phyloP scores from a whole-genome alignment of 495 filamentous ascomycete species.

The Annulohypoxylon moriforme region DNA sequence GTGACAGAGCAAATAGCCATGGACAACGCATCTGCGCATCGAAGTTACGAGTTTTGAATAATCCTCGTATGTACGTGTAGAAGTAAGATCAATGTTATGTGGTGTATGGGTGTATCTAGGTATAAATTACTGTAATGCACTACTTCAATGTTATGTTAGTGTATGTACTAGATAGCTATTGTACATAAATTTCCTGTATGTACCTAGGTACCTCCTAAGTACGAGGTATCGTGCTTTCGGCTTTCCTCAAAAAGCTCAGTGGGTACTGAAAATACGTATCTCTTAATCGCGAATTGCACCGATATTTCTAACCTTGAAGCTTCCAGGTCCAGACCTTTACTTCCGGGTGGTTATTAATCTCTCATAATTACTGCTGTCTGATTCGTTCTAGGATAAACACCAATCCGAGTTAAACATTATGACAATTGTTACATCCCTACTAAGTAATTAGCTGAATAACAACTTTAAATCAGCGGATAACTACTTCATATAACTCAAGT shows the following conservation, averaged over 20 bases:
- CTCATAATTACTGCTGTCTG: slow-evolving; percentile 3
- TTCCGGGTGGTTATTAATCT: background rate
- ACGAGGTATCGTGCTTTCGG: background rate
- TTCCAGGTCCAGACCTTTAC: background rate
- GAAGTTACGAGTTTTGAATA: background rate
- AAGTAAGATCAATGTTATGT: background rate
- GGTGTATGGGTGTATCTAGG: background rate
- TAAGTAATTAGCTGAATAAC: too few relatives aligned
- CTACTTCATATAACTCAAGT: too few relatives aligned
- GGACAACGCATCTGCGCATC: slow-evolving; percentile 7
- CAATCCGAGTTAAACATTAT: background rate
- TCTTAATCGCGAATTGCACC: slow-evolving; percentile 3
- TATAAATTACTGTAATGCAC: slow-evolving; percentile 7
- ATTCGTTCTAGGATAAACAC: background rate
- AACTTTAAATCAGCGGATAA: too few relatives aligned
- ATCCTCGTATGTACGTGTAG: background rate
- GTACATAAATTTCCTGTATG: background rate
- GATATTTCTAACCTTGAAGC: background rate
- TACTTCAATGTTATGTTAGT: background rate
- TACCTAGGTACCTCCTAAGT: background rate
- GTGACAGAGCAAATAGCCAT: slow-evolving; percentile 15
- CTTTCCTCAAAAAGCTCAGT: slow-evolving; percentile 13
- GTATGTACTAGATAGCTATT: background rate
- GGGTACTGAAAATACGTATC: slow-evolving; percentile 10
- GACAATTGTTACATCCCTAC: too few relatives aligned